Evolutionary conservation across 441 rosid species (phyloP).

Genomic region (Viola pubescens): DNA sequence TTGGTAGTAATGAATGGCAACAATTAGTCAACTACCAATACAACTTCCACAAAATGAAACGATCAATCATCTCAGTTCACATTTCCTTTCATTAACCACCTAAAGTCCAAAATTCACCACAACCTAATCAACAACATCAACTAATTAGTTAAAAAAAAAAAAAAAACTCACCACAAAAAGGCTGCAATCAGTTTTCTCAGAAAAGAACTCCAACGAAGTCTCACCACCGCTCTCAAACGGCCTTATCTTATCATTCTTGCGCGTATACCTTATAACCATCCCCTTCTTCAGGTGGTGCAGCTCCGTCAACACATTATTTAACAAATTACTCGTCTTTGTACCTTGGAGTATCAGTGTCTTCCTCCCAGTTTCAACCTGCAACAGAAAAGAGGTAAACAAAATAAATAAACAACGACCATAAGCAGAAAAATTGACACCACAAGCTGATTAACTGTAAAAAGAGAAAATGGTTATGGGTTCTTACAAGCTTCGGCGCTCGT

Average conservation of each 20-base stretch:
- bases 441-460: conserved; percentile 2
- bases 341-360: conserved; percentile 90
- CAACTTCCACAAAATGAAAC: too few species aligned
- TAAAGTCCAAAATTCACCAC: too few species aligned
- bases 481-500: conserved; percentile 73
- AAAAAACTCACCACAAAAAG: conserved; percentile 60
- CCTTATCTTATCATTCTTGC: conserved; percentile 82
- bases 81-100: too few species aligned
- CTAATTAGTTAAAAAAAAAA: background rate
- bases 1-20: too few species aligned
- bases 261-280: conserved; percentile 59
- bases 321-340: conserved; percentile 61
- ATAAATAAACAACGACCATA: too few species aligned
- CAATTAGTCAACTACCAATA: too few species aligned
- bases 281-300: conserved; percentile 68
- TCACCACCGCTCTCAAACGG: conserved; percentile 95
- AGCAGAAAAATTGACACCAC: too few species aligned
- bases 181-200: conserved; percentile 87
- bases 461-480: background rate
- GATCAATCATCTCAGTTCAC: too few species aligned
- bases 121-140: too few species aligned
- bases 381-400: background rate
- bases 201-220: conserved; percentile 85
- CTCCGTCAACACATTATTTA: conserved; percentile 61
- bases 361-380: conserved; percentile 83